phyloP scores from a whole-genome alignment of 2,329 filamentous ascomycete species.

The Metarhizium robertsii region DNA sequence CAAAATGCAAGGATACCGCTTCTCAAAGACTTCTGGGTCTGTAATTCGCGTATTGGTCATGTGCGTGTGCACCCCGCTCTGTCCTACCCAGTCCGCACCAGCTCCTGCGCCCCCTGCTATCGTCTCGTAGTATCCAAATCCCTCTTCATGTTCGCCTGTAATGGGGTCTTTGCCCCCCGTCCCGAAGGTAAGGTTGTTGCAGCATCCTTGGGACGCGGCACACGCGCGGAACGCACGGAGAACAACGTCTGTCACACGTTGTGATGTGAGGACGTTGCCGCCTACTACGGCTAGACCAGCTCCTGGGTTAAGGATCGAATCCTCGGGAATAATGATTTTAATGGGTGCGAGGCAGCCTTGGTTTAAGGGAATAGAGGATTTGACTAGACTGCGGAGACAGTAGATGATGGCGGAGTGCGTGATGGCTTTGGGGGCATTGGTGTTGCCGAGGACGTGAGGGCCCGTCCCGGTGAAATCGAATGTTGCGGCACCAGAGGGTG shows the following conservation, averaged over 20 bases:
- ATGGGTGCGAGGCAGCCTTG: slow-evolving; percentile 77
- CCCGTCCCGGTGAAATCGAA: slow-evolving; percentile 40
- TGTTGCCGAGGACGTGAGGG: slow-evolving; percentile 22
- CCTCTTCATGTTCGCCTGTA: slow-evolving; percentile 33
- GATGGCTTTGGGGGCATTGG: slow-evolving; percentile 24
- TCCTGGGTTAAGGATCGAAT: slow-evolving; percentile 65
- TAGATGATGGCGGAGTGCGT: slow-evolving; percentile 64
- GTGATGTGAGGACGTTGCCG: slow-evolving; percentile 71
- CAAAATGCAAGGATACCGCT: slow-evolving; percentile 59
- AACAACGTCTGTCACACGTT: slow-evolving; percentile 76
- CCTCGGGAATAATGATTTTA: slow-evolving; percentile 61
- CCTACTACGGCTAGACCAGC: slow-evolving; percentile 73
- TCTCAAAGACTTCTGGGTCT: slow-evolving; percentile 70
- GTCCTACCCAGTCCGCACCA: slow-evolving; percentile 63
- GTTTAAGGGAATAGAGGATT: slow-evolving; percentile 75
- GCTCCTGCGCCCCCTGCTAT: slow-evolving; percentile 72
- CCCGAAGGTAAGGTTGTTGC: slow-evolving; percentile 79
- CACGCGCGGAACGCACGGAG: slow-evolving; percentile 72
- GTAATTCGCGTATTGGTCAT: slow-evolving; percentile 85
- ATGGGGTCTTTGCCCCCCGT: slow-evolving; percentile 63
- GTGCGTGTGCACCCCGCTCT: slow-evolving; percentile 69
- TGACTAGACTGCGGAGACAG: slow-evolving; percentile 71
- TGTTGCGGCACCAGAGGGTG: slow-evolving; percentile 62
- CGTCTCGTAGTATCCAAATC: slow-evolving; percentile 83
- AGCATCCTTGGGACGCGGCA: slow-evolving; percentile 70